Evolutionary conservation across 1,284 basidiomycete genomes (phyloP), one percentile per base, ranked within the genome.

Genomic region (Cutaneotrichosporon sp.): DNA sequence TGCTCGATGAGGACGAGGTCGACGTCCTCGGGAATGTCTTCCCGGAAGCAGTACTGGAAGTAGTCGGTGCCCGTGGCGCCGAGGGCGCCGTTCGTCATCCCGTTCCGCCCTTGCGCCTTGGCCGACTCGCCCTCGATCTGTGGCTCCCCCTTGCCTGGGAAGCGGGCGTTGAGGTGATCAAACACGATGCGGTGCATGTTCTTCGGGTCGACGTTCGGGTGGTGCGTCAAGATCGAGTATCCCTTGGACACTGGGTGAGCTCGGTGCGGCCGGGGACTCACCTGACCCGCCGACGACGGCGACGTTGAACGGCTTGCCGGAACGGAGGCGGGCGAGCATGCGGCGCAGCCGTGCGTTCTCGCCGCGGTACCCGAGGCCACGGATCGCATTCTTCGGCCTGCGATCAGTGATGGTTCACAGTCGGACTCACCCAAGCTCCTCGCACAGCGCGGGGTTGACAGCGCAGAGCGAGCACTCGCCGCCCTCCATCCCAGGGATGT

Each of bases 101-200:
- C 58, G 38, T 73, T 70, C 43, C 56, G 53, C 2, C 22, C 50
- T 42, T 45, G 42, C 25, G 54, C 54, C 54, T 55, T 55, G 42
- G 9, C 27, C 27, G 38, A 45, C 22, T 29, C 46, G 46, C 16
- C 43, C 9, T 45, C 25, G 46, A 49, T 25, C 7, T 24, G 24
- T 11, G 25, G 24, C 46, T 49, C 46, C 56, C 54, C 54, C 42
- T 55, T 55, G 16, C 54, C 65, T 7, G 74, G 75, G 56, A 72
- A 77, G 2, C 69, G 63, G 20, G 22, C 45, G 58, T 74, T 67
- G 36, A 77, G 64, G 52, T 72, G 69, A 25, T 73, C 67, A 42
- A 76, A 77, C 7, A 77, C 59, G 8, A 67, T 68, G 5, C 68
- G 58, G 57, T 75, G 68, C 49, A 77, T 62, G 56, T 74, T 75